Evolutionary conservation across 768 basidiomycete species (phyloP), one percentile per base, ranked within the genome.

Genomic region (Phanerochaete carnosa): DNA sequence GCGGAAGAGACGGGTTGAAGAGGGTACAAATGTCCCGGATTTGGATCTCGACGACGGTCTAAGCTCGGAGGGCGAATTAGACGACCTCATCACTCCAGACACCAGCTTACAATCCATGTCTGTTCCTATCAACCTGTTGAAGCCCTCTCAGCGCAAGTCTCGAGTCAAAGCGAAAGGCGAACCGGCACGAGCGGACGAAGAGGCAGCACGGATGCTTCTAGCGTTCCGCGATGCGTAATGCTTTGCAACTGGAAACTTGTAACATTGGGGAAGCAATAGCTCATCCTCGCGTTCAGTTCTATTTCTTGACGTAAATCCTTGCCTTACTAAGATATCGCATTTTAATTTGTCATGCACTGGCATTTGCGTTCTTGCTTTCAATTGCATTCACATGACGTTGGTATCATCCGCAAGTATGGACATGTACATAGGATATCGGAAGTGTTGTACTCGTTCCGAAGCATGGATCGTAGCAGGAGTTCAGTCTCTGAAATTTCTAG

Each of bases 141-240:
- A 5, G n/a, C 51, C 30, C 30, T n/a, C 8, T 19, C 51, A 2
- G 8, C 29, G 51, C 29, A 52, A 33, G 30, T 8, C 29, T 32
- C 19, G 22, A 33, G 30, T 4, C n/a, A 32, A 33, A 23, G 30
- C 29, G 33, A 16, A 33, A 32, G 30, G 4, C 16, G 11, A 32
- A 5, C 51, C 15, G 39, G 8, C 11, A 5, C 15, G n/a, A 16
- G 51, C 51, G 30, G 61, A 58, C 28, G 59, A 45, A n/a, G 63
- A 64, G 51, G 63, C 63, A 12, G 63, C 63, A 11, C 61, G 57
- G 49, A 56, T 60, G n/a, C 33, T 64, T 5, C 51, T 64, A 16
- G 59, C 60, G 9, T 61, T 64, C 63, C 61, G 55, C 9, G 59
- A 32, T 5, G 51, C 51, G 23, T 52, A 50, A 19, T 4, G 39